Conservation (phyloP, 148 eudicot genomes). For the Heliamphora exappendiculata region DNA sequence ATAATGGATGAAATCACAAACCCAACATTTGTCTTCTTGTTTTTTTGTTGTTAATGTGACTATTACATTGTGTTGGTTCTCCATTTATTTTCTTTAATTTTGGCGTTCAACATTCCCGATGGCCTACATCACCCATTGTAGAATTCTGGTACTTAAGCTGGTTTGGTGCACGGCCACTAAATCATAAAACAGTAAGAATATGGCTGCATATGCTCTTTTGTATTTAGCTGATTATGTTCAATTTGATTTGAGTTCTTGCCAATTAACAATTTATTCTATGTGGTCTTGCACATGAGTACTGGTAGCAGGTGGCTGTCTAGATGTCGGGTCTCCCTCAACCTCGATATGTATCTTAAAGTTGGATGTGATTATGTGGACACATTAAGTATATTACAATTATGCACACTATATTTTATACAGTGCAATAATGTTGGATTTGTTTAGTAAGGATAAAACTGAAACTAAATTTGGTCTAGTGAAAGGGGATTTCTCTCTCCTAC, state of each 20-base stretch:
- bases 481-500: not conserved
- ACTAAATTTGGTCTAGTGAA: not conserved
- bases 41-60: not conserved
- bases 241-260: not conserved
- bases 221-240: not conserved
- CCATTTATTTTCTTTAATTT: too few relatives aligned
- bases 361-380: not conserved
- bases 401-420: not conserved
- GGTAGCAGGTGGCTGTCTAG: not conserved
- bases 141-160: not conserved
- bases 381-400: not conserved
- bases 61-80: not conserved
- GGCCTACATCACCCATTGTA: not conserved
- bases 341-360: not conserved
- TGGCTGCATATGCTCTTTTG: not conserved
- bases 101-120: not conserved
- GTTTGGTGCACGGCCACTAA: not conserved
- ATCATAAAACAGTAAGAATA: not conserved
- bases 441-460: not conserved
- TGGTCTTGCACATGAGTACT: not conserved
- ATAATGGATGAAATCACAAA: not conserved
- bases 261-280: too few relatives aligned
- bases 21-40: not conserved
- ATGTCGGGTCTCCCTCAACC: not conserved
- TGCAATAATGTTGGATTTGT: not conserved